These are phyloP conservation scores for Fraxinus nigra DNA, from an alignment of 305 asterid genomes.

Conservation along the genomic window DNA sequence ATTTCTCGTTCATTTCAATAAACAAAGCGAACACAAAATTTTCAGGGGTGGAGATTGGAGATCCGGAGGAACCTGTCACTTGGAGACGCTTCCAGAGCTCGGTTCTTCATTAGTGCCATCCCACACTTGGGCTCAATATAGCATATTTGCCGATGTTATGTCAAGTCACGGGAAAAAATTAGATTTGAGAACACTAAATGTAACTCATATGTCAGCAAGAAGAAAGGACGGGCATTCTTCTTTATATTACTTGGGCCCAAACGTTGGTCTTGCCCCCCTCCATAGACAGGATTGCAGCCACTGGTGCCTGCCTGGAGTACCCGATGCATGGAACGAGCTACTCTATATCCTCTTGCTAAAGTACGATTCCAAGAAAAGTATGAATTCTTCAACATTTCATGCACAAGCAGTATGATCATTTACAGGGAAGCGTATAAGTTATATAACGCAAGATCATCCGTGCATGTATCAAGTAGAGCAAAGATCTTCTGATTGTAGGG, in stretches of 20 bases:
- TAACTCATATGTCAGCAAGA: conserved; percentile 66
- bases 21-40: not conserved
- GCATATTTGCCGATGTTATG: conserved; percentile 39
- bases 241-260: conserved; percentile 68
- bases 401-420: conserved; percentile 34
- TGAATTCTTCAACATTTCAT: conserved; percentile 29
- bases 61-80: conserved; percentile 76
- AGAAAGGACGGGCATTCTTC: conserved; percentile 93
- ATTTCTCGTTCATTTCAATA: not conserved
- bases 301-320: conserved; percentile 98
- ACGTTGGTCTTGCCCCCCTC: conserved; percentile 47
- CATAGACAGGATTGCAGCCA: conserved; percentile 95
- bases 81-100: conserved; percentile 73
- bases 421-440: conserved; percentile 20
- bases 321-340: conserved; percentile 91
- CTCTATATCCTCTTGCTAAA: conserved; percentile 64
- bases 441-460: not conserved
- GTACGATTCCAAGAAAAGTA: conserved; percentile 30
- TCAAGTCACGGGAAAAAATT: conserved; percentile 34
- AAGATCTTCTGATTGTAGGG: conserved; percentile 23
- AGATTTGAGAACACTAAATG: conserved; percentile 29
- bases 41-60: conserved; percentile 96
- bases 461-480: conserved; percentile 11
- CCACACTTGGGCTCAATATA: conserved; percentile 57
- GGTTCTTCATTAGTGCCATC: conserved; percentile 68